A percentile compares a stretch with the other conserved stretches of the same genome.
Evolutionary conservation across 2,329 filamentous ascomycete genomes (phyloP).

Genomic region (Sporothrix inflata): DNA sequence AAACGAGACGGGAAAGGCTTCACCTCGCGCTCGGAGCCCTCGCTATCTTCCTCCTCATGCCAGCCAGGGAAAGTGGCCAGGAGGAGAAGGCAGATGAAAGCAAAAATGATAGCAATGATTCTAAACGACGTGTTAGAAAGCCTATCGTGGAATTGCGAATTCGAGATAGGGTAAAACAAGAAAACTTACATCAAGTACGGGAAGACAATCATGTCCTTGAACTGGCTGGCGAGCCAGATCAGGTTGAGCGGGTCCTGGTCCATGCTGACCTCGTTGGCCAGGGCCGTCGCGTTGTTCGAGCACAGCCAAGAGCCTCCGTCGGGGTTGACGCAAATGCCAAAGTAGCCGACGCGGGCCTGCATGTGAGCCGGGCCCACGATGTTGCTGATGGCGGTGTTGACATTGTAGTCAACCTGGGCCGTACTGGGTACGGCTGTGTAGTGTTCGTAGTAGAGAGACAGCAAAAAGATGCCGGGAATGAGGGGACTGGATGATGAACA

Average conservation of each 20-base stretch:
- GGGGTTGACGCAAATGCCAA: slow-evolving; percentile 93
- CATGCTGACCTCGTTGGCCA: slow-evolving; percentile 84
- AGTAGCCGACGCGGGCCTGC: slow-evolving; percentile 93
- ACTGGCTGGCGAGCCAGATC: slow-evolving; percentile 95
- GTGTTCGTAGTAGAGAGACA: slow-evolving; percentile 93
- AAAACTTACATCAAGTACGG: slow-evolving; percentile 84
- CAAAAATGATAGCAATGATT: slow-evolving; percentile 96
- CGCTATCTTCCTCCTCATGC: slow-evolving; percentile 85
- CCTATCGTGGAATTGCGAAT: not conserved
- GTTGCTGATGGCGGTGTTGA: slow-evolving; percentile 82
- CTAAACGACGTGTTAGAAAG: slow-evolving; percentile 47
- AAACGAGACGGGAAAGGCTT: slow-evolving; percentile 92
- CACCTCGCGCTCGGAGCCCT: slow-evolving; percentile 83
- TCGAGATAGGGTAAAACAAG: not conserved
- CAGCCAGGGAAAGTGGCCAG: slow-evolving; percentile 96
- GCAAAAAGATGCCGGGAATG: slow-evolving; percentile 94
- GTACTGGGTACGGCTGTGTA: slow-evolving; percentile 83
- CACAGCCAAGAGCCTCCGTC: slow-evolving; percentile 91
- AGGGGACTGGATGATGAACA: slow-evolving; percentile 95
- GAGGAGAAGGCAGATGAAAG: slow-evolving; percentile 92
- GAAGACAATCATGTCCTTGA: slow-evolving; percentile 98
- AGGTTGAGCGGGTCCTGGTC: slow-evolving; percentile 96
- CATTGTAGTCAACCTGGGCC: slow-evolving; percentile 87
- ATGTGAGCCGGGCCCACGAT: slow-evolving; percentile 84
- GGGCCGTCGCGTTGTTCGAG: slow-evolving; percentile 92